Base-by-base conservation (phyloP, 805 yeast genomes). In the Metschnikowia gruessii region DNA sequence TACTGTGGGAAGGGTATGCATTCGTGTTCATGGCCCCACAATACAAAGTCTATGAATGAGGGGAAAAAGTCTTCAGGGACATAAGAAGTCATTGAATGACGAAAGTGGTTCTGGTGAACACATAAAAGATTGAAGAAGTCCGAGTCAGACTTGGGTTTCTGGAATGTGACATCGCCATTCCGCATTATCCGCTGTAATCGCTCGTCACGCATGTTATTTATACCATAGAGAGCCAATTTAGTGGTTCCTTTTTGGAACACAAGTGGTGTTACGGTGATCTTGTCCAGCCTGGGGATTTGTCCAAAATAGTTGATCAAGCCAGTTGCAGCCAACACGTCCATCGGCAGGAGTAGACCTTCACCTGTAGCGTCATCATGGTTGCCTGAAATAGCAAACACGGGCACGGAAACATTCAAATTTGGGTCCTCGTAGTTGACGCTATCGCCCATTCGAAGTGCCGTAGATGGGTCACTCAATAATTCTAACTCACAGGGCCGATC, bases 11-110 rank as follows among this genome's bases (percentile, higher is more conserved):
- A 80, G 1, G 92, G 87, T 4, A 83, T 75, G 59, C 97, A 89
- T 61, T 94, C 97, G 65, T 94, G 99, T 62, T 94, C 99, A 64
- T 94, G 99, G 15, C 99, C 99, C 99, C 99, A 94, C 1, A 91
- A 68, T 0, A 94, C 83, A 46, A 92, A 71, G 60, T 94, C 90
- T 39, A 94, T 58, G 60, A 91, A 90, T 8, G 75, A 70, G 0
- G 98, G 99, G 19, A 94, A 67, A 55, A 87, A 85, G 43, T 74
- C 76, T 53, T 91, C 98, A 5, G 97, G 98, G 4, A 94, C 70
- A 53, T 85, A 85, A 4, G 88, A 82, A 0, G 95, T 87, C 37
- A 81, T 81, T 1, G 95, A 80, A 57, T 91, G 91, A 4, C 85
- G 81, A 2, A 82, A 77, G 60, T 87, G 97, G 65, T 94, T 94